Base-by-base conservation (phyloP, 2,329 filamentous ascomycete species). In the Ustulina deusta region DNA sequence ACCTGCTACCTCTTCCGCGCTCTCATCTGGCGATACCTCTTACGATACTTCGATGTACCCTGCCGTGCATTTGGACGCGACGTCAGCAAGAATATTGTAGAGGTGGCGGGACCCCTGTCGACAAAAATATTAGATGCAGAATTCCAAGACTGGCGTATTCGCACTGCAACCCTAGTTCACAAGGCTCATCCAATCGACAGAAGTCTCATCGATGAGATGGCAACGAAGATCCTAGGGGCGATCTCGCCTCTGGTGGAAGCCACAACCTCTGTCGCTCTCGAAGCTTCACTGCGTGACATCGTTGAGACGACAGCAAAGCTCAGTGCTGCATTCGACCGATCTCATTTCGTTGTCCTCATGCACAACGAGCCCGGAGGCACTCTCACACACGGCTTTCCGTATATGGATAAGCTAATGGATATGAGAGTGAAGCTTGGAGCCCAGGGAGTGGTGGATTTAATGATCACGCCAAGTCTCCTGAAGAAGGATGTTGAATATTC, bases 11-110 rank as follows among this genome's bases (percentile, higher is more conserved):
- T 78, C 10, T 71, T 77, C 54, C 74, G 74, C 11, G 75, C 74
- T 1, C 69, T 77, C 29, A 73, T 78, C 62, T 78, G 76, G 76
- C 72, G 74, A 27, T 76, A 75, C 46, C 56, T 78, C 34, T 40
- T 72, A n/a, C 69, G 69, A 9, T 65, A 75, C 13, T 73, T 78
- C 60, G 55, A 61, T 11, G 69, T 72, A 11, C 62, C 56, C 42
- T 73, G 72, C 40, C 71, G 72, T 29, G 66, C 72, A 20, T 76
- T 73, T 71, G 76, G 75, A 17, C 69, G 64, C 46, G 68, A 74
- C 7, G 13, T 72, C 40, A 68, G 71, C 58, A 65, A 57, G 15
- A 62, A 59, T n/a, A 52, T 74, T 6, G 46, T 20, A 46, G 68
- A 66, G 27, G n/a, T 74, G 7, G 65, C 61, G 6, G 44, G 13